phyloP scores from a whole-genome alignment of 306 rosid genomes.

The Sicyos edulis region DNA sequence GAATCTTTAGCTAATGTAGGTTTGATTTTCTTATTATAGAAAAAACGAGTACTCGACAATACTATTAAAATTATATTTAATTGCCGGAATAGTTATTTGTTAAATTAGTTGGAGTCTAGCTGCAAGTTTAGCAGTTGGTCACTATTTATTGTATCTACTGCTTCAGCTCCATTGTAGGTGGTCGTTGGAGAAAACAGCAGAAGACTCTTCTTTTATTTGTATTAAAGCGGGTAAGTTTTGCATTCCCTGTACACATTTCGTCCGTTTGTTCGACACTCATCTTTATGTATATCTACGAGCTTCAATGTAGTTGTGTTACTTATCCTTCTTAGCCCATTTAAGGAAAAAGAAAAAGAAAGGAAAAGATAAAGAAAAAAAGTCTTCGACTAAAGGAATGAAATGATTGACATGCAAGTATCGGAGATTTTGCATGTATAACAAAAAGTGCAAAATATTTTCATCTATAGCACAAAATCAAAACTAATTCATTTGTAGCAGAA shows the following conservation, averaged over 20 bases:
- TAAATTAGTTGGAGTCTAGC: neutral
- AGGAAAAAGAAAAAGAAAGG: neutral
- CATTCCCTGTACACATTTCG: neutral
- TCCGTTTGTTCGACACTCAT: neutral
- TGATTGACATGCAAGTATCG: neutral
- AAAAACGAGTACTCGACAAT: too few relatives aligned
- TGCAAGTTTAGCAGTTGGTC: neutral
- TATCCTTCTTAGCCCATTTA: neutral
- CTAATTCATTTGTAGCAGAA: too few relatives aligned
- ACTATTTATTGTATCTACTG: constrained; percentile 27
- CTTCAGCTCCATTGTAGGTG: constrained; percentile 84
- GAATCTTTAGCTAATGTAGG: too few relatives aligned
- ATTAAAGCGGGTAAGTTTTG: constrained; percentile 74
- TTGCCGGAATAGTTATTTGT: neutral
- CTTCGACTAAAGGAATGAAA: neutral
- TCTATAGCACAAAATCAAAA: too few relatives aligned
- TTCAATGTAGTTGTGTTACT: neutral
- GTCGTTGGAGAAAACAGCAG: constrained; percentile 50
- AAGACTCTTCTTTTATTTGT: constrained; percentile 58
- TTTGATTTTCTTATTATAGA: too few relatives aligned
- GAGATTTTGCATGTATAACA: too few relatives aligned
- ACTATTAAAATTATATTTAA: neutral
- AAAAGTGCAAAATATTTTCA: too few relatives aligned
- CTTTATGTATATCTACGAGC: neutral
- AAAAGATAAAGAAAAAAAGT: neutral